phyloP scores from a whole-genome alignment of 148 eudicot genomes.

The Nepenthes mirabilis region DNA sequence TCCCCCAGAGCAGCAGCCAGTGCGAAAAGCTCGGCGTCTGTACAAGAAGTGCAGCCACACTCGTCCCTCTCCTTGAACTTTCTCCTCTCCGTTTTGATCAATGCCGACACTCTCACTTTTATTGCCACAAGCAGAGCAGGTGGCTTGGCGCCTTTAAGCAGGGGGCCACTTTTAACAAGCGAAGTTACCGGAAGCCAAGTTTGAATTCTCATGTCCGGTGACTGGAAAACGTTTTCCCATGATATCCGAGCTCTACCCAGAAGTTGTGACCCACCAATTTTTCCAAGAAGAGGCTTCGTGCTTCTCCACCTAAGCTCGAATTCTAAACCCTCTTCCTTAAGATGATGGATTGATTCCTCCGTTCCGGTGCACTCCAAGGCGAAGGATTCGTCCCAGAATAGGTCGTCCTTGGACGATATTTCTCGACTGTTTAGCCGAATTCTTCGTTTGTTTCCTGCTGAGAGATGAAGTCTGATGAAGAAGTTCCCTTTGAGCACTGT shows the following conservation, averaged over 20 bases:
- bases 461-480: constrained; percentile 44
- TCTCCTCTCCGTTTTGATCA: constrained; percentile 8
- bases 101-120: constrained; percentile 11
- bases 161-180: not conserved
- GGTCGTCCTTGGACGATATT: constrained; percentile 20
- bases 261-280: constrained; percentile 14
- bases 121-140: constrained; percentile 24
- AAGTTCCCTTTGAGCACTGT: constrained; percentile 12
- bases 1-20: constrained; percentile 18
- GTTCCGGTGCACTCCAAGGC: constrained; percentile 38
- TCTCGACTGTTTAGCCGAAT: constrained; percentile 31
- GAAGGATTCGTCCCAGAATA: constrained; percentile 32
- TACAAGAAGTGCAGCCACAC: constrained; percentile 28
- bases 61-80: constrained; percentile 13
- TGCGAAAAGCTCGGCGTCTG: constrained; percentile 20
- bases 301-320: constrained; percentile 37
- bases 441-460: constrained; percentile 30
- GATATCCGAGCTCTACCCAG: constrained; percentile 38
- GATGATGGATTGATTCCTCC: constrained; percentile 17
- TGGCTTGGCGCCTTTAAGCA: too few species aligned
- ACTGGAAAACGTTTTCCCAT: constrained; percentile 32
- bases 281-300: constrained; percentile 15
- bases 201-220: constrained; percentile 27
- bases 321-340: constrained; percentile 16
- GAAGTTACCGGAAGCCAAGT: constrained; percentile 32